These are phyloP conservation scores for Lactarius hatsudake DNA, from an alignment of 768 basidiomycete genomes.

Conservation along the genomic window DNA sequence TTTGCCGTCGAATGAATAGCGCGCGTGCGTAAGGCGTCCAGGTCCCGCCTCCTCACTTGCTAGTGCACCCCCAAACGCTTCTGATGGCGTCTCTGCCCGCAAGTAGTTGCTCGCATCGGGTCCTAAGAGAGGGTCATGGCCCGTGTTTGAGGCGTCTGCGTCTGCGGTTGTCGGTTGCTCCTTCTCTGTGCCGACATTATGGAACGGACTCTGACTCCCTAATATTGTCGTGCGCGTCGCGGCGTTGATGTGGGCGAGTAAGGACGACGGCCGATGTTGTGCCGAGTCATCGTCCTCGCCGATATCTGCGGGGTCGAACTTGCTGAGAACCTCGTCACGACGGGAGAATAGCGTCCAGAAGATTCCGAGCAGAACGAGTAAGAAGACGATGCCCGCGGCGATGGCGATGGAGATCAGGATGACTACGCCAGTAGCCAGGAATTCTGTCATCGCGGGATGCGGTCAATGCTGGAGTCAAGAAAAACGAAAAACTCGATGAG, in stretches of 20 bases:
- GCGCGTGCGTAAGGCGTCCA: slow-evolving; percentile 72
- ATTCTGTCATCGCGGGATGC: slow-evolving; percentile 46
- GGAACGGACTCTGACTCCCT: slow-evolving; percentile 46
- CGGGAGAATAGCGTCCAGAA: slow-evolving; percentile 87
- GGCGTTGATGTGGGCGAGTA: slow-evolving; percentile 88
- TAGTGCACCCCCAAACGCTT: slow-evolving; percentile 60
- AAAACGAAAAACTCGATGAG: slow-evolving; percentile 11
- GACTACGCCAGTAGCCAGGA: slow-evolving; percentile 88
- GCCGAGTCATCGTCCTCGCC: slow-evolving; percentile 71
- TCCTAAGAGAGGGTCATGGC: slow-evolving; percentile 55
- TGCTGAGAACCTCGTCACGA: slow-evolving; percentile 66
- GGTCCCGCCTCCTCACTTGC: slow-evolving; percentile 54
- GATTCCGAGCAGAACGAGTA: slow-evolving; percentile 80
- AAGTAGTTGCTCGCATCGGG: slow-evolving; percentile 76
- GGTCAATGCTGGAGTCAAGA: slow-evolving; percentile 20
- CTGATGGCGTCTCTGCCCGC: slow-evolving; percentile 79
- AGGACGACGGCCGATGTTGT: slow-evolving; percentile 79
- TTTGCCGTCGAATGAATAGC: slow-evolving; percentile 77
- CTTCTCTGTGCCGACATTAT: slow-evolving; percentile 47
- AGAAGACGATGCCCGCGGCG: slow-evolving; percentile 88
- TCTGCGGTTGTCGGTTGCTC: slow-evolving; percentile 48
- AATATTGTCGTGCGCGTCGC: slow-evolving; percentile 83
- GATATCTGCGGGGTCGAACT: slow-evolving; percentile 60
- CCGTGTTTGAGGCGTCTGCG: slow-evolving; percentile 31
- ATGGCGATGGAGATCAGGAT: slow-evolving; percentile 98